Base-by-base conservation (phyloP, 129 eudicot species). In the Pittosporum tobira region DNA sequence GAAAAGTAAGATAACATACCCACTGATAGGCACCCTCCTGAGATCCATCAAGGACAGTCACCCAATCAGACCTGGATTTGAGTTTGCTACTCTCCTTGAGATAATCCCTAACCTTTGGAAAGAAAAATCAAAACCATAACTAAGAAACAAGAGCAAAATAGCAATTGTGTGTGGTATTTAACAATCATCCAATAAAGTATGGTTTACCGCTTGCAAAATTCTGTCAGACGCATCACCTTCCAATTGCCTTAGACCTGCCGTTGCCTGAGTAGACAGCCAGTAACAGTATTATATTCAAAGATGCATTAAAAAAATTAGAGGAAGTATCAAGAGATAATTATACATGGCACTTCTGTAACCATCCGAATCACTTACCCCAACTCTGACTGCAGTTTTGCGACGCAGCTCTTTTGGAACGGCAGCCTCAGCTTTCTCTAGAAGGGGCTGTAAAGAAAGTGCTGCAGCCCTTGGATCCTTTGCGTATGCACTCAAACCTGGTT, bases 1-100 rank as follows among this genome's bases (percentile, higher is more conserved):
- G 28, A 30, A 19, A 50, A 36, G 40, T 20, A 66, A 28, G 48
- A 36, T 40, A 37, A 51, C 94, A 66, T 91, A 91, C 98, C 99
- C 99, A 91, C 65, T 80, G 99, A 73, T 81, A 91, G 72, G 99
- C 96, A 76, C 99, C 99, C 84, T 91, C 99, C 82, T 91, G 96
- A 44, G 76, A 76, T 68, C 99, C 96, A 72, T 87, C 99, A 69
- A 91, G 60, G 65, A 91, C 94, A 57, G 90, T 78, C 48, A 91
- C 96, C 90, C 94, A 87, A 36, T 83, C 87, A 47, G 69, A 78
- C 34, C 74, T 67, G 0, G 94, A 87, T 64, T 83, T 87, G 48
- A 91, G 75, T 20, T 64, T 67, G 84, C 99, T 83, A 67, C 73
- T 80, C 58, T 75, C 83, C 81, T 70, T 81, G 47, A 91, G 78